Percentiles rank a stretch among this genome's conserved stretches.
Evolutionary conservation across 345 rosid genomes (phyloP).

Genomic region (Sonneratia alba): DNA sequence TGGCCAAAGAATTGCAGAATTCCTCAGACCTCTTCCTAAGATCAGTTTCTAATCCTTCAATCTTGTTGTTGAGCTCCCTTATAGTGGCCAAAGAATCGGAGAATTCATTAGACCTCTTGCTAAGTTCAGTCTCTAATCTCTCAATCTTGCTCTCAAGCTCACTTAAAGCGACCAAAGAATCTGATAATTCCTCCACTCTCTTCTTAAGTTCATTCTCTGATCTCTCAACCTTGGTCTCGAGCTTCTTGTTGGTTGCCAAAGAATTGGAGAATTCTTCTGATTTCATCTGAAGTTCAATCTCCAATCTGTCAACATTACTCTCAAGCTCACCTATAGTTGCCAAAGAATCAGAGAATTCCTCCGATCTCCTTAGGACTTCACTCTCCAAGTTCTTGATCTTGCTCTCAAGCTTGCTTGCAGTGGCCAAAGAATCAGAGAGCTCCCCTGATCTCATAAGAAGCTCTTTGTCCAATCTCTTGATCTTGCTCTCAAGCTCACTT

Average conservation of each 20-base stretch:
- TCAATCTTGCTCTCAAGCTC: background rate
- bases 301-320: background rate
- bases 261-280: slow-evolving; percentile 24
- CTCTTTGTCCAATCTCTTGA: slow-evolving; percentile 43
- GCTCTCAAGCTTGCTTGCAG: slow-evolving; percentile 40
- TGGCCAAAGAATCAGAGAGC: slow-evolving; percentile 37
- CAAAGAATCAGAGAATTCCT: slow-evolving; percentile 21
- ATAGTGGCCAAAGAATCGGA: slow-evolving; percentile 40
- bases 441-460: slow-evolving; percentile 35
- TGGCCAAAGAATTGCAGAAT: slow-evolving; percentile 37
- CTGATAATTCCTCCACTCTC: slow-evolving; percentile 24
- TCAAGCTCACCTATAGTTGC: slow-evolving; percentile 13
- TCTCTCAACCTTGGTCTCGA: background rate
- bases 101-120: slow-evolving; percentile 32
- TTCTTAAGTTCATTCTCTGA: slow-evolving; percentile 6
- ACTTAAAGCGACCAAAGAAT: slow-evolving; percentile 15
- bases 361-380: slow-evolving; percentile 21
- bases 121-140: slow-evolving; percentile 4
- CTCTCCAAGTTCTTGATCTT: slow-evolving; percentile 48
- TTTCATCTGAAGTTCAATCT: slow-evolving; percentile 3
- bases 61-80: slow-evolving; percentile 37
- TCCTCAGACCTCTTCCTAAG: slow-evolving; percentile 35
- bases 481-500: slow-evolving; percentile 38
- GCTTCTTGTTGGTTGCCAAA: slow-evolving; percentile 13
- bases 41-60: slow-evolving; percentile 41